Percentiles rank a stretch among this genome's conserved stretches.
Evolutionary conservation across 2,329 filamentous ascomycete species (phyloP).

Genomic region (Fusarium nematophilum): DNA sequence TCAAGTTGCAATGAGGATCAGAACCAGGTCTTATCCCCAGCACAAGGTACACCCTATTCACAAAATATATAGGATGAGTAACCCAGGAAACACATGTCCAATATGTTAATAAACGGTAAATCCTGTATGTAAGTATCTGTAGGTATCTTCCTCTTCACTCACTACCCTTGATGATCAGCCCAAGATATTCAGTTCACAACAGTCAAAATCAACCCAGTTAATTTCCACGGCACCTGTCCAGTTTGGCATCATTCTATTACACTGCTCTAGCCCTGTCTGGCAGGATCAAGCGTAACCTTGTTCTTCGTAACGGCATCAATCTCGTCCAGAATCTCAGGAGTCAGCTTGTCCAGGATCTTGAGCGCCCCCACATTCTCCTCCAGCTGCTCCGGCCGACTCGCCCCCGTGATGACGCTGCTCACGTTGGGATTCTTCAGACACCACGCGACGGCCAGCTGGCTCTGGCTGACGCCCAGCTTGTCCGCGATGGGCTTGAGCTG

Average conservation of each 20-base stretch:
- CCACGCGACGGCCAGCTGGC: conserved; percentile 65
- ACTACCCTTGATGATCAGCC: too few relatives aligned
- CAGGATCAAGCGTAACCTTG: conserved; percentile 43
- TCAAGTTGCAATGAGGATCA: too few relatives aligned
- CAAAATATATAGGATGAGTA: too few relatives aligned
- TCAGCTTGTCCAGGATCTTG: conserved; percentile 59
- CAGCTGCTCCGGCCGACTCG: conserved; percentile 63
- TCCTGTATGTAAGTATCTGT: too few relatives aligned
- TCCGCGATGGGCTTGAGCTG: conserved; percentile 65
- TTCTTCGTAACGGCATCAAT: conserved; percentile 59
- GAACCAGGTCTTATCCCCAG: too few relatives aligned
- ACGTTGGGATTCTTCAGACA: conserved; percentile 65
- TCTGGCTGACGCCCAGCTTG: conserved; percentile 64
- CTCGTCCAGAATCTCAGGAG: conserved; percentile 61
- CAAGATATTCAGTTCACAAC: too few relatives aligned
- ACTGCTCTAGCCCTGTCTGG: conserved; percentile 33
- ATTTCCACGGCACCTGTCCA: too few relatives aligned
- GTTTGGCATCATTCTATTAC: not conserved
- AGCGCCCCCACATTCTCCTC: conserved; percentile 62
- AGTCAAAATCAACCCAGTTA: too few relatives aligned
- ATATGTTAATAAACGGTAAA: too few relatives aligned
- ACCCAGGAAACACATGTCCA: too few relatives aligned
- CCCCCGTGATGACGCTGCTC: conserved; percentile 64
- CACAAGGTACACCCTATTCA: too few relatives aligned
- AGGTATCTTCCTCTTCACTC: too few relatives aligned